Conservation (phyloP, 306 rosid species). For the Oxytropis ochrocephala region DNA sequence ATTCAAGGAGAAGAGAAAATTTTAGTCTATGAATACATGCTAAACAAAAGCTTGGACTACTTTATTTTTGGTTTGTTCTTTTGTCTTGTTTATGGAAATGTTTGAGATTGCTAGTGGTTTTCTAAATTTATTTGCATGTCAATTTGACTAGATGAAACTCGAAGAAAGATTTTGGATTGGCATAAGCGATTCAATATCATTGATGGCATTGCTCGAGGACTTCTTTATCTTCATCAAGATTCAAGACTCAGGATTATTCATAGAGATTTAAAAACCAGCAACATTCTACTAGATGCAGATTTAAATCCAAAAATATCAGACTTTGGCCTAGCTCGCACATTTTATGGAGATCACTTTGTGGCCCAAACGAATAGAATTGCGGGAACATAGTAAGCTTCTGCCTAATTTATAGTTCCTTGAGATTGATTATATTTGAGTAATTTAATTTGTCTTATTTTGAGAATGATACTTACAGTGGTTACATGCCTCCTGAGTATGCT, state of each 20-base stretch:
- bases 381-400: slow-evolving; percentile 41
- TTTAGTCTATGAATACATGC: slow-evolving; percentile 53
- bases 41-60: slow-evolving; percentile 32
- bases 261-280: slow-evolving; percentile 47
- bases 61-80: slow-evolving; percentile 26
- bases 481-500: slow-evolving; percentile 59
- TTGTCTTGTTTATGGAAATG: background rate
- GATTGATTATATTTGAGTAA: background rate
- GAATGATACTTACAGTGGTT: slow-evolving; percentile 26
- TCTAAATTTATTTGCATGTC: background rate
- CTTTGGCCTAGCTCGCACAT: slow-evolving; percentile 41
- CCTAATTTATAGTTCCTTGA: background rate
- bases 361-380: slow-evolving; percentile 43
- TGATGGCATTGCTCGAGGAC: slow-evolving; percentile 37
- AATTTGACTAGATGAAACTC: slow-evolving; percentile 20
- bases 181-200: slow-evolving; percentile 31
- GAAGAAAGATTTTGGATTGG: slow-evolving; percentile 35
- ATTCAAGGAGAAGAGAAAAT: slow-evolving; percentile 35
- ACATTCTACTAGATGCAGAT: slow-evolving; percentile 42
- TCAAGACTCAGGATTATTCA: slow-evolving; percentile 49
- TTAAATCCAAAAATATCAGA: slow-evolving; percentile 54
- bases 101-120: background rate
- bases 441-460: background rate
- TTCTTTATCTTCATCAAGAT: slow-evolving; percentile 52
- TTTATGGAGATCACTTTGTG: slow-evolving; percentile 39